Conservation (phyloP, 768 basidiomycete species). For the Lentinula sp. region DNA sequence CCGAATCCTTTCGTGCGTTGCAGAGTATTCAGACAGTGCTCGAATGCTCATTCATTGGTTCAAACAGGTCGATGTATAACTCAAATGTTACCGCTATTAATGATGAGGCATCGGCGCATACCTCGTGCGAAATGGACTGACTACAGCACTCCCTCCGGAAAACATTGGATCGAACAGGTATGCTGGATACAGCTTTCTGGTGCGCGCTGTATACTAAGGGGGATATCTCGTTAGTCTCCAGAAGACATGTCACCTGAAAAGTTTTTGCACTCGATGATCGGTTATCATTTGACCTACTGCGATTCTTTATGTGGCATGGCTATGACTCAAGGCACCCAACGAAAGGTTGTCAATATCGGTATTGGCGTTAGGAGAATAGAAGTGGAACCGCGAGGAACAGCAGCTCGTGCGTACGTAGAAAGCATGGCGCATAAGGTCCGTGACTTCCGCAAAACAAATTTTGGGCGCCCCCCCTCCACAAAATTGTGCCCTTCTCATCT, state of each 20-base stretch:
- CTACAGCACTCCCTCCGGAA: constrained; percentile 51
- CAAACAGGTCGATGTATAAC: constrained; percentile 60
- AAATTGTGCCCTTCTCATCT: background rate
- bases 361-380: constrained; percentile 68
- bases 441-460: constrained; percentile 1
- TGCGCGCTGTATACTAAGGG: background rate
- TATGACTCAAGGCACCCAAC: constrained; percentile 73
- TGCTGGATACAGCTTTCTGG: background rate
- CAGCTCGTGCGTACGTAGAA: constrained; percentile 61
- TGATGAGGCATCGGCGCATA: constrained; percentile 82
- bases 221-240: constrained; percentile 28
- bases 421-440: constrained; percentile 72
- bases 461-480: background rate
- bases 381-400: constrained; percentile 54
- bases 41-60: background rate
- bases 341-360: constrained; percentile 76
- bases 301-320: constrained; percentile 76
- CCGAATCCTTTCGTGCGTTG: constrained; percentile 63
- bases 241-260: constrained; percentile 61
- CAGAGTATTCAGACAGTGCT: background rate
- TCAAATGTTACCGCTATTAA: constrained; percentile 70
- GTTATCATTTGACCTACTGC: constrained; percentile 67
- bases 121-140: constrained; percentile 73
- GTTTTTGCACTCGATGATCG: constrained; percentile 69
- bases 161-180: constrained; percentile 75